Evolutionary conservation across 371 early-diverging fungal species (phyloP).

Genomic region (Dichotomocladium elegans): DNA sequence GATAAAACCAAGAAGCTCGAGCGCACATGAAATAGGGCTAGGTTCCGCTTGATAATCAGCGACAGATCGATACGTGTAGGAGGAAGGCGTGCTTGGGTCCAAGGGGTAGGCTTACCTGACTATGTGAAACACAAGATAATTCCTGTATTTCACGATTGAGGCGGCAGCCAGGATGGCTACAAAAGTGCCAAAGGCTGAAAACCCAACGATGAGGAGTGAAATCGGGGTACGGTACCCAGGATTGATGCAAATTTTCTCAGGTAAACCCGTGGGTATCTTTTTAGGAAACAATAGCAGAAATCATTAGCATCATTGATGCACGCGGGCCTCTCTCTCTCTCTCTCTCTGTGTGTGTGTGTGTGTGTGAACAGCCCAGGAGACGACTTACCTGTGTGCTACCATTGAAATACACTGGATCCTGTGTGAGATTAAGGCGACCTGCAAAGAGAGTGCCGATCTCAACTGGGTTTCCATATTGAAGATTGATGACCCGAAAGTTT

Average conservation of each 20-base stretch:
- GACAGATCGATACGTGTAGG: no score
- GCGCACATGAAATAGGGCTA: slow-evolving; percentile 46
- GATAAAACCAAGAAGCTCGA: slow-evolving; percentile 45
- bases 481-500: slow-evolving; percentile 48
- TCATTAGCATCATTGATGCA: no score
- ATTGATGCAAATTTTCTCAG: slow-evolving; percentile 25
- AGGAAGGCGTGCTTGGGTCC: no score
- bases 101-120: slow-evolving; percentile 42
- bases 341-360: no score
- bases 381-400: no score
- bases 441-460: slow-evolving; percentile 47
- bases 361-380: no score
- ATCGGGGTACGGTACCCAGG: slow-evolving; percentile 42
- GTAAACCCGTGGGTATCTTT: slow-evolving; percentile 28
- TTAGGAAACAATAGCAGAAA: no score
- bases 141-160: slow-evolving; percentile 32
- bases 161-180: slow-evolving; percentile 23
- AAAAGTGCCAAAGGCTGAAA: slow-evolving; percentile 36
- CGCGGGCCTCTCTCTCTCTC: no score
- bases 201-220: slow-evolving; percentile 34
- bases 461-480: slow-evolving; percentile 37
- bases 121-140: slow-evolving; percentile 39
- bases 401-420: slow-evolving; percentile 48
- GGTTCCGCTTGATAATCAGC: neutral
- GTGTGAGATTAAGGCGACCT: slow-evolving; percentile 40